Conservation (phyloP, 163 green algal genomes). For the Chlorella variabilis region DNA sequence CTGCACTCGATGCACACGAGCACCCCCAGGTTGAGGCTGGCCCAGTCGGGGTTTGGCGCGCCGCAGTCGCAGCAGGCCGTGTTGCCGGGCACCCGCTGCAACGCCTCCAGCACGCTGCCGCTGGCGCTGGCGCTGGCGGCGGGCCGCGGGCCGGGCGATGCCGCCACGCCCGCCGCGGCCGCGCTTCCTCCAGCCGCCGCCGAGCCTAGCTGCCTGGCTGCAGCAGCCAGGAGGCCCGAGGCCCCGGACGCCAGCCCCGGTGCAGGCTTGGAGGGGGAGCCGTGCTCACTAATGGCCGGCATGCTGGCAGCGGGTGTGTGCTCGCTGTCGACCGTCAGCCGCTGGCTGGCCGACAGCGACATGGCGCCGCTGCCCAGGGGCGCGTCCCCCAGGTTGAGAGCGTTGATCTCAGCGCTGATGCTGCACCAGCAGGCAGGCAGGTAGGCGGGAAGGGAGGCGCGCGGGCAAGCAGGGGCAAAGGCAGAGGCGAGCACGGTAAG, state of each 20-base stretch:
- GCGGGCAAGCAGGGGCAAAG: neutral
- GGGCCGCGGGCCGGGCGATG: neutral
- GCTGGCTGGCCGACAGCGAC: slow-evolving; percentile 11
- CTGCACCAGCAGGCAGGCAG: slow-evolving; percentile 7
- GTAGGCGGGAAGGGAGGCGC: neutral
- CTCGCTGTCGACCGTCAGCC: slow-evolving; percentile 14
- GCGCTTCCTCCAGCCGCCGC: neutral
- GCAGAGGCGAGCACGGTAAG: neutral
- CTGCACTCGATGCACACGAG: slow-evolving; percentile 72
- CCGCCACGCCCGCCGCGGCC: neutral
- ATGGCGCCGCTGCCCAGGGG: slow-evolving; percentile 16
- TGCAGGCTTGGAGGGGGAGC: neutral
- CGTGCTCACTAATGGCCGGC: slow-evolving; percentile 3
- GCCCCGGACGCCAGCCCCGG: neutral
- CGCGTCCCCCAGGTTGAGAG: slow-evolving; percentile 10
- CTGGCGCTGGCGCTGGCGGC: neutral
- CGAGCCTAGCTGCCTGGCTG: neutral
- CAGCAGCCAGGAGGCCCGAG: neutral
- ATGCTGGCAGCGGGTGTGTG: slow-evolving; percentile 18
- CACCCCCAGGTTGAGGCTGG: slow-evolving; percentile 74
- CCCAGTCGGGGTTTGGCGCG: slow-evolving; percentile 80
- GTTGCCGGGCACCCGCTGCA: slow-evolving; percentile 71
- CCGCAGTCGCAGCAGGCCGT: slow-evolving; percentile 78
- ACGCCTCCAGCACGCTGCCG: slow-evolving; percentile 12
- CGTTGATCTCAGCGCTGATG: slow-evolving; percentile 29